These are phyloP conservation scores for Pisolithus albus DNA, from an alignment of 768 basidiomycete species.

Conservation along the genomic window DNA sequence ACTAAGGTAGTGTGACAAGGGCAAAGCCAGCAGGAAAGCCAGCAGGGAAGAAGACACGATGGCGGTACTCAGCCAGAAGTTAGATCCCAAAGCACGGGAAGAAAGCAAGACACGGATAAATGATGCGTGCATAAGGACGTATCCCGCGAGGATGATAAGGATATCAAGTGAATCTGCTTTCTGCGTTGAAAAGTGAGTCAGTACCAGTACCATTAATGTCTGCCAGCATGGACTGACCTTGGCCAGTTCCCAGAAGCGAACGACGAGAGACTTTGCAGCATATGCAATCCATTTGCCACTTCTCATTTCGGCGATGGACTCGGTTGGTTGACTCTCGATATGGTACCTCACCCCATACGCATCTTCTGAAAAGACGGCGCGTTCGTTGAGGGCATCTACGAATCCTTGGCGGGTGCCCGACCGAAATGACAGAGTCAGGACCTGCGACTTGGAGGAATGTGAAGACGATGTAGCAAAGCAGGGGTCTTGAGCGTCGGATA, in stretches of 20 bases:
- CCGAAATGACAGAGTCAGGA: constrained; percentile 46
- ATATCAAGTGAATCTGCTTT: constrained; percentile 97
- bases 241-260: constrained; percentile 81
- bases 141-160: constrained; percentile 86
- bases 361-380: constrained; percentile 26
- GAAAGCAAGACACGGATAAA: constrained; percentile 88
- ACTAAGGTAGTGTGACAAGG: constrained; percentile 64
- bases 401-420: constrained; percentile 48
- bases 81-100: constrained; percentile 77
- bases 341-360: constrained; percentile 43
- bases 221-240: constrained; percentile 43
- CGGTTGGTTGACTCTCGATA: constrained; percentile 40
- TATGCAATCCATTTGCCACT: constrained; percentile 87
- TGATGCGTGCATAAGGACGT: constrained; percentile 91
- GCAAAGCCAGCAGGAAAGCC: constrained; percentile 78
- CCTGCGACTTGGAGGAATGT: constrained; percentile 31
- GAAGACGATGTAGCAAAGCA: constrained; percentile 38
- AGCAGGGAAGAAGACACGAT: constrained; percentile 77
- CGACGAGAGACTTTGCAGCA: constrained; percentile 64
- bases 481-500: constrained; percentile 14
- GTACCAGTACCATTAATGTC: constrained; percentile 6
- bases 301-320: constrained; percentile 63
- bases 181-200: constrained; percentile 35
- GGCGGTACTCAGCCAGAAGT: constrained; percentile 61
- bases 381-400: constrained; percentile 31